phyloP scores from a whole-genome alignment of 495 filamentous ascomycete genomes.

The Penicillium lagena region DNA sequence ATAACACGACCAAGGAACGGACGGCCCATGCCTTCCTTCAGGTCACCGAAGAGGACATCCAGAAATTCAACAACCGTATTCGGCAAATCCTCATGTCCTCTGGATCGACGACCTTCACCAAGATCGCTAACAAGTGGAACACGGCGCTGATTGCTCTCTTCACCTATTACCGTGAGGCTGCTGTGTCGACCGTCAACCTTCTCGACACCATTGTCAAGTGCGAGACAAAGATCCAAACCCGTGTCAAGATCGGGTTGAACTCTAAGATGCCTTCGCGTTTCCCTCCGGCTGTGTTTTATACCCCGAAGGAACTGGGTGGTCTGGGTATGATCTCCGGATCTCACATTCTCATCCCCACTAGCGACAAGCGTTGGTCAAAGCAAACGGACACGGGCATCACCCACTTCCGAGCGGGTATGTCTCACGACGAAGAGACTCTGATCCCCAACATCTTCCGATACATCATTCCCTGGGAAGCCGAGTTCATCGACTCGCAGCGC shows the following conservation, averaged over 20 bases:
- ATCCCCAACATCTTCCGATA: constrained; percentile 99
- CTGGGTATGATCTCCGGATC: constrained; percentile 99
- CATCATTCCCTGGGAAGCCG: constrained; percentile 98
- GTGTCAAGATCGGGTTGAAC: constrained; percentile 98
- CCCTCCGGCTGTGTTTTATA: constrained; percentile 98
- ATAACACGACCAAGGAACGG: constrained; percentile 92
- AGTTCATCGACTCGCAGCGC: constrained; percentile 97
- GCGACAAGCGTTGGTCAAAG: constrained; percentile 96
- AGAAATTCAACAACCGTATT: constrained; percentile 99
- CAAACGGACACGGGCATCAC: constrained; percentile 97
- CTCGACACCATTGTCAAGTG: constrained; percentile 99
- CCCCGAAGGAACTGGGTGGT: constrained; percentile 95
- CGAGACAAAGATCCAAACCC: constrained; percentile 98
- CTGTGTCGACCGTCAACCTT: constrained; percentile 92
- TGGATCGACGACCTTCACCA: constrained; percentile 97
- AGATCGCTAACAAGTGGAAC: constrained; percentile 99
- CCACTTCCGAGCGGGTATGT: constrained; percentile 97
- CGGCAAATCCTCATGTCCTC: constrained; percentile 99
- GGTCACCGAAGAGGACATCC: constrained; percentile 96
- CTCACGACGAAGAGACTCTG: constrained; percentile 93
- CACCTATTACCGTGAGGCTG: constrained; percentile 98
- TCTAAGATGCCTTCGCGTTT: constrained; percentile 99
- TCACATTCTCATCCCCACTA: constrained; percentile 96
- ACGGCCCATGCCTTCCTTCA: constrained; percentile 98
- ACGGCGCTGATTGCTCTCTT: constrained; percentile 97